phyloP scores from a whole-genome alignment of 78 protist genomes.

The Guillardia theta region DNA sequence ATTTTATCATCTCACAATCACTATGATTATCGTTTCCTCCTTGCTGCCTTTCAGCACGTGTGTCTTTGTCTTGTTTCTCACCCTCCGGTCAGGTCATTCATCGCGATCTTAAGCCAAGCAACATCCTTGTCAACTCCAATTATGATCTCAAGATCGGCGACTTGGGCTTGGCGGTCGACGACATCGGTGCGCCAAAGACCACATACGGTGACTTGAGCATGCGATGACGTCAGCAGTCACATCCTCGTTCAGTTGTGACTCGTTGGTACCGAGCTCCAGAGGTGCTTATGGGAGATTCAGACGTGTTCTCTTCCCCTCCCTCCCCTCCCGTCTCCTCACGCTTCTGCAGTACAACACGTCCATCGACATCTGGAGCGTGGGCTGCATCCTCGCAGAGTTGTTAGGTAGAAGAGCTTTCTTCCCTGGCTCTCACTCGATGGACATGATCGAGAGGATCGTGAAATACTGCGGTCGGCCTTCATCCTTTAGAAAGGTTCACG shows the following conservation, averaged over 20 bases:
- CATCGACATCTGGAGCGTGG: conserved; percentile 28
- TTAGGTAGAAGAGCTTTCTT: neutral
- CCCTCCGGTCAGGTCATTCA: conserved; percentile 32
- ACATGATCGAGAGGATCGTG: no score
- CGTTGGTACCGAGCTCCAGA: conserved; percentile 21
- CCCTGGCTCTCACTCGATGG: no score
- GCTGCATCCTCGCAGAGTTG: conserved; percentile 29
- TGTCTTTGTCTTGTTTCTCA: no score
- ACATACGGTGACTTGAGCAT: neutral
- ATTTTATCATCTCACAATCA: no score
- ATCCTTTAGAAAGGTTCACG: no score
- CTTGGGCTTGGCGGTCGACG: neutral
- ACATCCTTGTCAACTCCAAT: neutral
- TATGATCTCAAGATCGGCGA: neutral
- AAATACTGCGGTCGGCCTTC: no score
- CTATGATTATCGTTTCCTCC: no score
- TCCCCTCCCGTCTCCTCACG: neutral
- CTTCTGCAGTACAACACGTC: neutral
- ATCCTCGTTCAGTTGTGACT: no score
- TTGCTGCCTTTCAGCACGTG: no score
- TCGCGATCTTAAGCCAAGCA: neutral
- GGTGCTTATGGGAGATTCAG: no score
- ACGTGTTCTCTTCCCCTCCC: neutral
- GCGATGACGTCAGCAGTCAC: no score
- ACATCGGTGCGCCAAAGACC: neutral